A percentile compares a stretch with the other conserved stretches of the same genome.
Evolutionary conservation across 2,329 filamentous ascomycete genomes (phyloP).

Genomic region (Colletotrichum echinochloae): DNA sequence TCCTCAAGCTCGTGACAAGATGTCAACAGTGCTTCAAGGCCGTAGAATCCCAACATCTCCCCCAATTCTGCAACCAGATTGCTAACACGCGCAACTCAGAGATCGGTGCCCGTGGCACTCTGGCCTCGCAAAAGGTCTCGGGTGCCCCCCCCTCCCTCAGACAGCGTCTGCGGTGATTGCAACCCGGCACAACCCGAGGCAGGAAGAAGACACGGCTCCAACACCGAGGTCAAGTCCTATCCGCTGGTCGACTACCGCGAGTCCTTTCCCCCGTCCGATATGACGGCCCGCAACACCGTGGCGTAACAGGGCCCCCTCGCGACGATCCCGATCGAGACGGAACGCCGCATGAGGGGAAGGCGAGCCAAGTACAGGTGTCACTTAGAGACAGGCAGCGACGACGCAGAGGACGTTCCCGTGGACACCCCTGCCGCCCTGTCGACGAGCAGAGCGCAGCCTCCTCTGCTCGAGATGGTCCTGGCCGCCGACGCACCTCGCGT

Average conservation of each 20-base stretch:
- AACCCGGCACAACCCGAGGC: background rate
- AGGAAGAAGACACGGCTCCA: background rate
- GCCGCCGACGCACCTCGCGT: background rate
- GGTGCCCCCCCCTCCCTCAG: too few species aligned
- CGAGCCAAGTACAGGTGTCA: background rate
- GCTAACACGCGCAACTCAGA: background rate
- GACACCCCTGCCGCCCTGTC: background rate
- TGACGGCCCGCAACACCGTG: background rate
- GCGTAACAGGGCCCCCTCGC: background rate
- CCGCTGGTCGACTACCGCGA: background rate
- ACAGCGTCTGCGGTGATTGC: background rate
- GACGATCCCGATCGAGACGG: background rate
- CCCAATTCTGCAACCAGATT: background rate
- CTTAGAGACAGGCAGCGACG: background rate
- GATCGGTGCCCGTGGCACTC: background rate
- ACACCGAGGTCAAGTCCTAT: background rate
- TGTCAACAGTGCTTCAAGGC: background rate
- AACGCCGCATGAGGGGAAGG: background rate
- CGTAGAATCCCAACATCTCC: background rate
- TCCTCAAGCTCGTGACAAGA: background rate
- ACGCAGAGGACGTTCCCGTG: background rate
- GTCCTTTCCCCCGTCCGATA: background rate
- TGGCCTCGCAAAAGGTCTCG: background rate
- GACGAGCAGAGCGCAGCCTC: slow-evolving; percentile 1
- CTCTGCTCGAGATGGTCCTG: background rate